phyloP scores from a whole-genome alignment of 768 basidiomycete species.

The Suillus tomentosus region DNA sequence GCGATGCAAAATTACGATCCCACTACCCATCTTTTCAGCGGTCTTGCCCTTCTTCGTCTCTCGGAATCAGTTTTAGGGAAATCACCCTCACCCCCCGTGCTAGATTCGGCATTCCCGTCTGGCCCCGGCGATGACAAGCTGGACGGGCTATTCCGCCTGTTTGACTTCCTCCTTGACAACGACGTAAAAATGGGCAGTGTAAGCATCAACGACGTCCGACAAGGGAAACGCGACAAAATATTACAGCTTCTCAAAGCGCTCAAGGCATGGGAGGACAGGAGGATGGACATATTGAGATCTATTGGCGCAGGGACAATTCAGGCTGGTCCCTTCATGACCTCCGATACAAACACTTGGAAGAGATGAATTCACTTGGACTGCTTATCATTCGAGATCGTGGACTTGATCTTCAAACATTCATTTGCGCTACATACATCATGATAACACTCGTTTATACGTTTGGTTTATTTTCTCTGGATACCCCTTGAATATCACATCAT shows the following conservation, averaged over 20 bases:
- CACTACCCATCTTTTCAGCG: slow-evolving; percentile 51
- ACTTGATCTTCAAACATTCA: slow-evolving; percentile 22
- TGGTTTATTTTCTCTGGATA: slow-evolving; percentile 15
- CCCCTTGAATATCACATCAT: slow-evolving; percentile 1
- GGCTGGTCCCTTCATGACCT: slow-evolving; percentile 17
- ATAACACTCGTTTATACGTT: slow-evolving; percentile 3
- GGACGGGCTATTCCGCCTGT: slow-evolving; percentile 84
- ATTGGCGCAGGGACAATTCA: slow-evolving; percentile 43
- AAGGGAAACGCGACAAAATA: slow-evolving; percentile 81
- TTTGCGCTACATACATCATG: slow-evolving; percentile 18
- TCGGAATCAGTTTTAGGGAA: slow-evolving; percentile 79
- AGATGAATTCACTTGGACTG: background rate
- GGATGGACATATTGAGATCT: slow-evolving; percentile 54
- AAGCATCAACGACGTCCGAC: slow-evolving; percentile 90
- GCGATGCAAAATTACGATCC: slow-evolving; percentile 56
- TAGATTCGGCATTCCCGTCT: slow-evolving; percentile 76
- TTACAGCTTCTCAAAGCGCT: slow-evolving; percentile 75
- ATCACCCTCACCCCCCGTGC: slow-evolving; percentile 67
- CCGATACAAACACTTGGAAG: slow-evolving; percentile 6
- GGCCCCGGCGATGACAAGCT: slow-evolving; percentile 74
- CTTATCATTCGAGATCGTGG: slow-evolving; percentile 12
- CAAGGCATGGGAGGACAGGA: slow-evolving; percentile 80
- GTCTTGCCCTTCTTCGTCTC: slow-evolving; percentile 80
- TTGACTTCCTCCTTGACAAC: slow-evolving; percentile 91
- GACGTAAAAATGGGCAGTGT: slow-evolving; percentile 90